Evolutionary conservation across 2,329 filamentous ascomycete species (phyloP).

Genomic region (Dryadomyces quercivorus): DNA sequence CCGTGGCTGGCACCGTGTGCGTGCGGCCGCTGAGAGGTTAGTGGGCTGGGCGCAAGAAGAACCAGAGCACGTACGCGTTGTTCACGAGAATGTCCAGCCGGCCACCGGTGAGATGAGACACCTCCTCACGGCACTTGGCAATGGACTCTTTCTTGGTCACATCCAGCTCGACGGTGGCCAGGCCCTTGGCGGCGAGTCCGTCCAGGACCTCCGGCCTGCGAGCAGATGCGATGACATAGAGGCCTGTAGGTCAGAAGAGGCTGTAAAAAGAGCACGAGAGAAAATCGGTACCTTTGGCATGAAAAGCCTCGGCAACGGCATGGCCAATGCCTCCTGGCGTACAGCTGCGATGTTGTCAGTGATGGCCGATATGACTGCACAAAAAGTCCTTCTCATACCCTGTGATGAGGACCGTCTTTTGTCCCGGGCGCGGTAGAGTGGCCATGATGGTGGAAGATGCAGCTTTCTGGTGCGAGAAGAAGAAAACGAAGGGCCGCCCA

Average conservation of each 20-base stretch:
- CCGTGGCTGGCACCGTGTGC: conserved; percentile 37
- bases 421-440: conserved; percentile 13
- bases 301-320: conserved; percentile 39
- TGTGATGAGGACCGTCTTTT: conserved; percentile 36
- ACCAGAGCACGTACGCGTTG: conserved; percentile 36
- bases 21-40: conserved; percentile 30
- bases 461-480: background rate
- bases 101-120: conserved; percentile 35
- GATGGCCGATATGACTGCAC: background rate
- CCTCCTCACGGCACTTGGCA: conserved; percentile 31
- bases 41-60: background rate
- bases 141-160: conserved; percentile 41
- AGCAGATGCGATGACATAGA: conserved; percentile 45
- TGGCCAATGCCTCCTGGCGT: conserved; percentile 47
- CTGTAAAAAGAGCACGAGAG: background rate
- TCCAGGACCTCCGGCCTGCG: conserved; percentile 35
- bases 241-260: conserved; percentile 19
- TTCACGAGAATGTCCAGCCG: conserved; percentile 47
- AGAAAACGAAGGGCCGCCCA: background rate
- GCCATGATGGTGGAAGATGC: background rate
- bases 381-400: conserved; percentile 25
- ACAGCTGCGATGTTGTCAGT: conserved; percentile 27
- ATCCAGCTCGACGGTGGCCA: conserved; percentile 38
- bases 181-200: conserved; percentile 31
- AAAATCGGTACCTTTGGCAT: conserved; percentile 29